Evolutionary conservation across 2,329 filamentous ascomycete genomes (phyloP), one percentile per base, ranked within the genome.

Genomic region (Pseudocercospora crystallina): DNA sequence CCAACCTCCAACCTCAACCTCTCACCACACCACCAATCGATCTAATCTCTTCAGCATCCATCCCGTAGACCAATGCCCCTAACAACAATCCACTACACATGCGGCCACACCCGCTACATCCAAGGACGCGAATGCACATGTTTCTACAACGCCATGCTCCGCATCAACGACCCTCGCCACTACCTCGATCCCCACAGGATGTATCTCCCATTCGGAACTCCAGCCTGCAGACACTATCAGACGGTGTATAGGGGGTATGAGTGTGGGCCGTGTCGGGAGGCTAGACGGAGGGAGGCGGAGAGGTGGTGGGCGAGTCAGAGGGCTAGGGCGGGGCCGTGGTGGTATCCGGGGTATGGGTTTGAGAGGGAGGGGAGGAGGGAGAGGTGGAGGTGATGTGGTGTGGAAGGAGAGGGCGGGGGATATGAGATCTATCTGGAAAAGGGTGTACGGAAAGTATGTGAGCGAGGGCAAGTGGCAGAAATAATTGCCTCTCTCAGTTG

Each of bases 91-190:
- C 40, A 47, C 48, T 61, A 63, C 55, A 49, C 51, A 43, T 63
- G 61, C 49, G 59, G 56, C 39, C 59, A 61, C 49, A 41, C 44
- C 30, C 56, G 52, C 15, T 46, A 53, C 45, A 43, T 60, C 30
- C 54, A 61, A 58, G 58, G 58, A 14, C 57, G 55, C 8, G 53
- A 58, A 38, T 62, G 60, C 44, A 33, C 29, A 34, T 61, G 60
- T 47, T 52, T 61, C 44, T 57, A 60, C 51, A 52, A 54, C 11
- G 53, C 57, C 15, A 52, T 61, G 36, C 38, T 58, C 30, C 52
- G 48, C 29, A 62, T 61, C 50, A 58, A 62, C 40, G 44, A 58
- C 14, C 46, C 39, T 12, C n/a, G 38, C 20, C 39, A 48, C 14
- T 55, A 53, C 48, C 14, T 14, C 14, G 13, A 30, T 12, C 37